phyloP scores from a whole-genome alignment of 345 rosid genomes.

The Streptanthus diversifolius region DNA sequence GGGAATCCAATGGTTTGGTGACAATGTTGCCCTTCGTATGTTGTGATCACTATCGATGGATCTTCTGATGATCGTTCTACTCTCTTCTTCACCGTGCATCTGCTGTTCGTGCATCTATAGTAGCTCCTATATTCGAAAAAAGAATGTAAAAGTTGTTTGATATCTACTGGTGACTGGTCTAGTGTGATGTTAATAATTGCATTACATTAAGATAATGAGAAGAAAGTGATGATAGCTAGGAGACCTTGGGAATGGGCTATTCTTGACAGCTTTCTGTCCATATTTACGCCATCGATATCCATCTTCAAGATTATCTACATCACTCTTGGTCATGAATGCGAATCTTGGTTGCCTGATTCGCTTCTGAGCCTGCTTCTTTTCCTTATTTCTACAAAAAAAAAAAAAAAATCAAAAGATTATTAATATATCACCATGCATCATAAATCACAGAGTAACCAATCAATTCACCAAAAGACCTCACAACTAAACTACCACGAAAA shows the following conservation, averaged over 20 bases:
- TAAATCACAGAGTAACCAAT: neutral
- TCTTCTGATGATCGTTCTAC: slow-evolving; percentile 92
- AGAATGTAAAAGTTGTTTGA: neutral
- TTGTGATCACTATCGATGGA: slow-evolving; percentile 75
- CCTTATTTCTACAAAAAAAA: slow-evolving; percentile 54
- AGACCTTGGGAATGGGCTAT: slow-evolving; percentile 90
- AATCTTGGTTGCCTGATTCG: slow-evolving; percentile 78
- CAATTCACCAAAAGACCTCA: neutral
- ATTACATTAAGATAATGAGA: neutral
- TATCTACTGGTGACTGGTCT: neutral
- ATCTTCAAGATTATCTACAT: slow-evolving; percentile 95
- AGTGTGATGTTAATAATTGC: neutral
- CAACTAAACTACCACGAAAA: neutral
- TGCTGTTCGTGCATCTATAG: slow-evolving; percentile 86
- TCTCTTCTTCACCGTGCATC: slow-evolving; percentile 95
- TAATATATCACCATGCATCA: neutral
- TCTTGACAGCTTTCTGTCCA: slow-evolving; percentile 92
- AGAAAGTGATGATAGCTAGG: neutral
- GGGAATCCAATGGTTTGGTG: slow-evolving; percentile 84
- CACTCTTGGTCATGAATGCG: slow-evolving; percentile 93
- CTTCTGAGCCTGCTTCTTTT: slow-evolving; percentile 74
- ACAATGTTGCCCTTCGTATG: slow-evolving; percentile 98
- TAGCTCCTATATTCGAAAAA: slow-evolving; percentile 60
- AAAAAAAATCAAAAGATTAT: slow-evolving; percentile 7
- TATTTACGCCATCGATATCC: slow-evolving; percentile 90